These are phyloP conservation scores for Peronospora farinosa DNA, from an alignment of 352 stramenopile species.

Conservation along the genomic window DNA sequence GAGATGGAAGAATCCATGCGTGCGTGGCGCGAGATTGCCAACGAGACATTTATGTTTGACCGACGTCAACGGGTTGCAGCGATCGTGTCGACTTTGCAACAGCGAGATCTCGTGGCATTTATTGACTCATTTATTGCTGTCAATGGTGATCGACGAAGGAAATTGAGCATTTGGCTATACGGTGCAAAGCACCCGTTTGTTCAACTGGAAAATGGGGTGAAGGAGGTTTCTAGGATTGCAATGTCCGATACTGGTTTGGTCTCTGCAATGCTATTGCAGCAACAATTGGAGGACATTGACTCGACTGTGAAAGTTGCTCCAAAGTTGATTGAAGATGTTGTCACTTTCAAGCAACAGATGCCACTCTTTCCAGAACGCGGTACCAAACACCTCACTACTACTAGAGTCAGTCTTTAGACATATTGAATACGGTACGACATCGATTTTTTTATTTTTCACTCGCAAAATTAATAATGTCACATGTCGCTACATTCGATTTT, in stretches of 20 bases:
- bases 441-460: too few species aligned
- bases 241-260: constrained; percentile 22
- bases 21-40: constrained; percentile 59
- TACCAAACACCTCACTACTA: constrained; percentile 10
- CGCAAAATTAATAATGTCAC: too few species aligned
- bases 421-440: neutral
- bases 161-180: constrained; percentile 50
- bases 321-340: constrained; percentile 41
- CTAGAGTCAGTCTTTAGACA: constrained; percentile 18
- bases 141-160: constrained; percentile 32
- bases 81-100: constrained; percentile 41
- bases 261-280: constrained; percentile 36
- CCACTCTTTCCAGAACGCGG: constrained; percentile 56
- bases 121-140: constrained; percentile 53
- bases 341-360: constrained; percentile 60
- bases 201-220: constrained; percentile 15
- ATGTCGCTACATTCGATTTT: too few species aligned
- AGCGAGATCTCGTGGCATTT: constrained; percentile 45
- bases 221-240: constrained; percentile 1
- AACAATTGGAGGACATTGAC: constrained; percentile 6
- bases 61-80: constrained; percentile 43
- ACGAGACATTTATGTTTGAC: constrained; percentile 67
- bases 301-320: neutral
- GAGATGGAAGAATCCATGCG: constrained; percentile 58
- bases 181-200: constrained; percentile 47